Percentiles rank a stretch among this genome's conserved stretches.
phyloP scores from a whole-genome alignment of 345 rosid species.

The Populus euphratica region DNA sequence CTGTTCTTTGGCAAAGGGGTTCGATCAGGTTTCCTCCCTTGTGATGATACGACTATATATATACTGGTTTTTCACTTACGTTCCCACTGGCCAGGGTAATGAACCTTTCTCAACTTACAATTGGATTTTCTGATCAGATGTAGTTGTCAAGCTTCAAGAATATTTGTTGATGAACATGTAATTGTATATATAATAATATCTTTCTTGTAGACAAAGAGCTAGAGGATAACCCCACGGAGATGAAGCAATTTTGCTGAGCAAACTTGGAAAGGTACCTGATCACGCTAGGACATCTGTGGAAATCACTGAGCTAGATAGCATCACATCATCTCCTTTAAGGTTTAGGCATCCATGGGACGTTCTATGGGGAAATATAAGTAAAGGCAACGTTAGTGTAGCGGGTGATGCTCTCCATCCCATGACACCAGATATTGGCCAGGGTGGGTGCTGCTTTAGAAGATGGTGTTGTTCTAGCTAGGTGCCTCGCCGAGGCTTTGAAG shows the following conservation, averaged over 20 bases:
- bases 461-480: conserved; percentile 57
- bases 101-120: not conserved
- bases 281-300: conserved; percentile 32
- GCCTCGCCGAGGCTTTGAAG: conserved; percentile 46
- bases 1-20: conserved; percentile 46
- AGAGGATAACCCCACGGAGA: conserved; percentile 25
- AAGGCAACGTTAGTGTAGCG: conserved; percentile 54
- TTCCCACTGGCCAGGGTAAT: conserved; percentile 33
- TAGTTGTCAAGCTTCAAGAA: too few relatives aligned
- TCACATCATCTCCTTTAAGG: conserved; percentile 29
- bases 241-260: conserved; percentile 44
- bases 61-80: conserved; percentile 50
- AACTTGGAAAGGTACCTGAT: conserved; percentile 33
- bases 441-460: conserved; percentile 72
- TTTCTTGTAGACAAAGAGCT: conserved; percentile 12
- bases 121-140: not conserved
- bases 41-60: conserved; percentile 34
- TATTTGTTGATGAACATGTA: too few relatives aligned
- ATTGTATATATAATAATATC: too few relatives aligned
- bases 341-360: conserved; percentile 60
- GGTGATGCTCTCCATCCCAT: conserved; percentile 77
- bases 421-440: conserved; percentile 72
- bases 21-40: conserved; percentile 50
- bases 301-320: conserved; percentile 34
- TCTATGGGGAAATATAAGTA: conserved; percentile 51